Conservation (phyloP, 2,329 filamentous ascomycete genomes). For the Calonectria pteridis region DNA sequence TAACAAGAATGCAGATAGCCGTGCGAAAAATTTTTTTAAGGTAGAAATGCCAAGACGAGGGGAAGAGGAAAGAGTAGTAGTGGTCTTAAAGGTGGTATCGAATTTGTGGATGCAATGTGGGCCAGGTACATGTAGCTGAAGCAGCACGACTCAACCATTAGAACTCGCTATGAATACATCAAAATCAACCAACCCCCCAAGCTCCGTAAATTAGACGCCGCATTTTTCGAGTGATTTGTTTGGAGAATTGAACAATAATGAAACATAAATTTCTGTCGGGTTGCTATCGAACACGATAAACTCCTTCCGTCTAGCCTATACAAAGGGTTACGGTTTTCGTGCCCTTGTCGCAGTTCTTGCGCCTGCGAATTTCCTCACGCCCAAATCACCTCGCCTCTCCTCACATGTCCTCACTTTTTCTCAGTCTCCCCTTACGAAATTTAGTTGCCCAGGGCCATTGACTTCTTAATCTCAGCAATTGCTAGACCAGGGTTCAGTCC, state of each 20-base stretch:
- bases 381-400: constrained; percentile 31
- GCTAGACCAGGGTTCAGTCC: constrained; percentile 95
- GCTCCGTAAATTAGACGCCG: neutral
- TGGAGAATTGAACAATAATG: constrained; percentile 35
- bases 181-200: neutral
- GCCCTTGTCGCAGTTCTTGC: constrained; percentile 39
- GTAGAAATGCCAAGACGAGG: neutral
- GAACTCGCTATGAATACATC: neutral
- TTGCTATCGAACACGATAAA: constrained; percentile 45
- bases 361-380: constrained; percentile 34
- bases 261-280: constrained; percentile 42
- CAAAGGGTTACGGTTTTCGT: constrained; percentile 45
- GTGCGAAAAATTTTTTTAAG: neutral
- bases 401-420: constrained; percentile 14
- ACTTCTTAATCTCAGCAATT: constrained; percentile 99
- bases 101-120: neutral
- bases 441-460: constrained; percentile 74
- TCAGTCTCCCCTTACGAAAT: constrained; percentile 20
- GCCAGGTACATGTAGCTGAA: neutral
- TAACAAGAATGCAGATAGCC: neutral
- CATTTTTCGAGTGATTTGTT: neutral
- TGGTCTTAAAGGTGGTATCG: neutral
- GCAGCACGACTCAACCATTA: neutral
- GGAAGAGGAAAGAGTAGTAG: neutral
- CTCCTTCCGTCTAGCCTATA: constrained; percentile 45